Conservation (phyloP, 2,329 filamentous ascomycete species). For the Myriosclerotinia scirpicola region DNA sequence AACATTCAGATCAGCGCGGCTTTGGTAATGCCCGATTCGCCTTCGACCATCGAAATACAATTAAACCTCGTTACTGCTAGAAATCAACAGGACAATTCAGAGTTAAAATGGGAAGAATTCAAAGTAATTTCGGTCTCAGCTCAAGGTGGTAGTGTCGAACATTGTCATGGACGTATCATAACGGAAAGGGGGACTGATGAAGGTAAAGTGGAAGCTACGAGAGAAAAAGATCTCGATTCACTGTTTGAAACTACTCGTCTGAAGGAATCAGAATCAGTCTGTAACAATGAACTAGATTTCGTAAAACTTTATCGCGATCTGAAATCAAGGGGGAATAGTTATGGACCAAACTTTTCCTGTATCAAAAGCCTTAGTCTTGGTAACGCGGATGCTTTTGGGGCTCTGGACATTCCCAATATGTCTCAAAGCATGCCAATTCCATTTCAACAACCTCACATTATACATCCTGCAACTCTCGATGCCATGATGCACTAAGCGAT, state of each 20-base stretch:
- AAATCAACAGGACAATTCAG: too few species aligned
- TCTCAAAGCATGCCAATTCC: constrained; percentile 40
- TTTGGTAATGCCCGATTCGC: too few species aligned
- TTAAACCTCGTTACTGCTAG: too few species aligned
- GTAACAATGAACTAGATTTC: background rate
- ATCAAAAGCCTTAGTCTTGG: background rate
- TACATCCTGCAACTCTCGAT: constrained; percentile 59
- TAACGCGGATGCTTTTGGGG: background rate
- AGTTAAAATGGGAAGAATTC: too few species aligned
- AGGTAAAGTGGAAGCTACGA: too few species aligned
- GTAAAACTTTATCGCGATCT: background rate
- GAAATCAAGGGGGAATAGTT: background rate
- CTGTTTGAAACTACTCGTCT: too few species aligned
- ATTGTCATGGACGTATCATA: too few species aligned
- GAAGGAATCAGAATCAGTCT: background rate
- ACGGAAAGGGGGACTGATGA: too few species aligned
- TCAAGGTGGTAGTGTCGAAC: too few species aligned
- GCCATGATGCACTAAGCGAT: background rate
- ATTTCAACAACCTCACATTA: constrained; percentile 46
- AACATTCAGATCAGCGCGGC: background rate
- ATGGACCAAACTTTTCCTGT: constrained; percentile 4
- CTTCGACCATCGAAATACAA: too few species aligned
- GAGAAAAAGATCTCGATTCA: too few species aligned
- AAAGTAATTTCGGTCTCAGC: too few species aligned
- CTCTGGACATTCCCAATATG: background rate